Evolutionary conservation across 225 moss, liverwort and hornwort genomes (phyloP).

Genomic region (Bryoerythrophyllum caledonicum): DNA sequence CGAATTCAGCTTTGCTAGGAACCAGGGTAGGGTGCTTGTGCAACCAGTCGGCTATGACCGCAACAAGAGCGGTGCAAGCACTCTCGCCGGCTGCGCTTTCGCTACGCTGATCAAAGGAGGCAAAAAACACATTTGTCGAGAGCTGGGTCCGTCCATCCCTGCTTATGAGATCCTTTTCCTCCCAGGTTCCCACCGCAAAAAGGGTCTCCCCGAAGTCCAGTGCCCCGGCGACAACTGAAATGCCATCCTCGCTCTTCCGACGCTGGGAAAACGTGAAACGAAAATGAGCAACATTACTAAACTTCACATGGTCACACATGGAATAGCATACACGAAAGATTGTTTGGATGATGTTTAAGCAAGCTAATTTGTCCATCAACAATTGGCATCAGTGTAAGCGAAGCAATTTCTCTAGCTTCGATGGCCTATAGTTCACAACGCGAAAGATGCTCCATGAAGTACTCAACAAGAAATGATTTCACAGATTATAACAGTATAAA

Average conservation of each 20-base stretch:
- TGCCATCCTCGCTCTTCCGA: conserved; percentile 45
- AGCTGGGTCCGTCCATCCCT: conserved; percentile 81
- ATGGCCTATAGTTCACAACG: background rate
- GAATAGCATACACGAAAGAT: background rate
- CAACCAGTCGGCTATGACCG: conserved; percentile 94
- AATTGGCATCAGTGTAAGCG: background rate
- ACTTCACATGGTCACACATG: conserved; percentile 6
- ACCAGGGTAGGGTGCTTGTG: conserved; percentile 84
- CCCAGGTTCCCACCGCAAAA: conserved; percentile 93
- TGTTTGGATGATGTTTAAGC: background rate
- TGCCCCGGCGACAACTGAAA: conserved; percentile 47
- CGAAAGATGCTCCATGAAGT: background rate
- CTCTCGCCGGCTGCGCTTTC: conserved; percentile 98
- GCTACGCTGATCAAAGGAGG: conserved; percentile 98
- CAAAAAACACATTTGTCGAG: conserved; percentile 82
- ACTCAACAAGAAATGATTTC: background rate
- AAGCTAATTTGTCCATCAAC: background rate
- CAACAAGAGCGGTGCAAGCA: conserved; percentile 95
- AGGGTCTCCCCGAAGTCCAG: conserved; percentile 88
- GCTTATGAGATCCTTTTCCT: conserved; percentile 79
- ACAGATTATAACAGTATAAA: background rate
- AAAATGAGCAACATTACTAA: conserved; percentile 16
- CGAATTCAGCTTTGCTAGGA: conserved; percentile 97
- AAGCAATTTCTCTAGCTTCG: background rate
- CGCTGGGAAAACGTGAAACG: conserved; percentile 32